phyloP scores from a whole-genome alignment of 139 green algal genomes.

The Coelastrella sp. region DNA sequence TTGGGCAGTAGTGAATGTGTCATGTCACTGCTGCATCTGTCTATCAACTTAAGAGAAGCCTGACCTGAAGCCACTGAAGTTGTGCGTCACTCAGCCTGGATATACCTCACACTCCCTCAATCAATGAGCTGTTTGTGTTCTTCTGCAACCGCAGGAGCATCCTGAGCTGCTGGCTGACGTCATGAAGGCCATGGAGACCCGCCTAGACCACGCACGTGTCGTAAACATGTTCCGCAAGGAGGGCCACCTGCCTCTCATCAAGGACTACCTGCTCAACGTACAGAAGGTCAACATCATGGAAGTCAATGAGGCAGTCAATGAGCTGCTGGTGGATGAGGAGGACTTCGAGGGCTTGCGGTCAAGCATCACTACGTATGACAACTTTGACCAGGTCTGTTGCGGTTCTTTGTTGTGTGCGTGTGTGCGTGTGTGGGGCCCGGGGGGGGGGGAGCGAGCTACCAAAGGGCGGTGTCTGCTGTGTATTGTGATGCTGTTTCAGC shows the following conservation, averaged over 20 bases:
- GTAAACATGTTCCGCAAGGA: slow-evolving; percentile 94
- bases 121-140: background rate
- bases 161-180: slow-evolving; percentile 96
- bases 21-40: too few relatives aligned
- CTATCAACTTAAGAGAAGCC: too few relatives aligned
- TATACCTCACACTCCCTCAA: too few relatives aligned
- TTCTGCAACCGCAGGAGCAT: slow-evolving; percentile 75
- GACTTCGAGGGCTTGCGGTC: slow-evolving; percentile 88
- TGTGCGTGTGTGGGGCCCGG: too few relatives aligned
- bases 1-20: too few relatives aligned
- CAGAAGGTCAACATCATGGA: slow-evolving; percentile 91
- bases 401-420: background rate
- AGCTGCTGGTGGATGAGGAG: slow-evolving; percentile 97
- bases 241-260: slow-evolving; percentile 93
- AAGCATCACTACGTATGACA: slow-evolving; percentile 96
- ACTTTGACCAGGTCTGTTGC: slow-evolving; percentile 93
- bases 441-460: too few relatives aligned
- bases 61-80: too few relatives aligned
- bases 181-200: slow-evolving; percentile 89
- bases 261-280: slow-evolving; percentile 96
- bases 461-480: too few relatives aligned
- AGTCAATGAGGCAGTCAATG: slow-evolving; percentile 71
- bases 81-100: too few relatives aligned
- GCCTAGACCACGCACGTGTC: slow-evolving; percentile 95
- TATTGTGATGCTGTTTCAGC: too few relatives aligned